Percentiles rank a stretch among this genome's conserved stretches.
These are phyloP conservation scores for Sarcodon aspratus DNA, from an alignment of 768 basidiomycete genomes.

Conservation along the genomic window DNA sequence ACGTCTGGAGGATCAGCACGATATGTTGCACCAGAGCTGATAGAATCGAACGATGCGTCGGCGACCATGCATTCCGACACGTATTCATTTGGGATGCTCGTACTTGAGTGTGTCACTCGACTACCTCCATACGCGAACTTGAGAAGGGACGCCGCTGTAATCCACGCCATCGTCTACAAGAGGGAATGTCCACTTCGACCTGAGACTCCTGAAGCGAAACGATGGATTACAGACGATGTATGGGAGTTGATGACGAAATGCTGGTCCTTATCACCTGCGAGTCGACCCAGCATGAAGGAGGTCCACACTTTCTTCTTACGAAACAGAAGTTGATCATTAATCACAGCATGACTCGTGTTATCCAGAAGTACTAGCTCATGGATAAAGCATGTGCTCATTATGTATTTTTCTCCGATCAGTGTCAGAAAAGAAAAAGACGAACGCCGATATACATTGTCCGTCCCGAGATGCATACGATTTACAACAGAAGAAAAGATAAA, in stretches of 20 bases:
- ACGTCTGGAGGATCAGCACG: slow-evolving; percentile 35
- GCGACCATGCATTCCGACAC: slow-evolving; percentile 39
- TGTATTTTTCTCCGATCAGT: too few species aligned
- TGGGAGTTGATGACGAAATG: slow-evolving; percentile 37
- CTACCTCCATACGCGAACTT: slow-evolving; percentile 39
- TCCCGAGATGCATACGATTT: too few species aligned
- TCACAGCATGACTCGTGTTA: too few species aligned
- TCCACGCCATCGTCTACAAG: slow-evolving; percentile 28
- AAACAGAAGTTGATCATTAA: too few species aligned
- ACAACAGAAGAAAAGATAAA: too few species aligned
- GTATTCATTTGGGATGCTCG: slow-evolving; percentile 51
- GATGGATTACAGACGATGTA: slow-evolving; percentile 33
- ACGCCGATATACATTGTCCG: too few species aligned
- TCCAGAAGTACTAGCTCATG: not conserved
- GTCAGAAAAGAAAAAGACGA: too few species aligned
- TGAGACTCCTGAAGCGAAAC: slow-evolving; percentile 15
- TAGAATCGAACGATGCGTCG: slow-evolving; percentile 24
- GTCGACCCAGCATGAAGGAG: slow-evolving; percentile 29
- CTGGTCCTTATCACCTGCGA: slow-evolving; percentile 28
- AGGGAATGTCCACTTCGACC: slow-evolving; percentile 33
- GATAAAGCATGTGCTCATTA: not conserved
- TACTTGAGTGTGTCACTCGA: slow-evolving; percentile 45
- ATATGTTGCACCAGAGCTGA: slow-evolving; percentile 54
- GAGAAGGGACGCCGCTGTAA: slow-evolving; percentile 38
- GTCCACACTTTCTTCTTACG: slow-evolving; percentile 10